These are phyloP conservation scores for Penicillium salamii DNA, from an alignment of 495 filamentous ascomycete genomes.

Conservation along the genomic window DNA sequence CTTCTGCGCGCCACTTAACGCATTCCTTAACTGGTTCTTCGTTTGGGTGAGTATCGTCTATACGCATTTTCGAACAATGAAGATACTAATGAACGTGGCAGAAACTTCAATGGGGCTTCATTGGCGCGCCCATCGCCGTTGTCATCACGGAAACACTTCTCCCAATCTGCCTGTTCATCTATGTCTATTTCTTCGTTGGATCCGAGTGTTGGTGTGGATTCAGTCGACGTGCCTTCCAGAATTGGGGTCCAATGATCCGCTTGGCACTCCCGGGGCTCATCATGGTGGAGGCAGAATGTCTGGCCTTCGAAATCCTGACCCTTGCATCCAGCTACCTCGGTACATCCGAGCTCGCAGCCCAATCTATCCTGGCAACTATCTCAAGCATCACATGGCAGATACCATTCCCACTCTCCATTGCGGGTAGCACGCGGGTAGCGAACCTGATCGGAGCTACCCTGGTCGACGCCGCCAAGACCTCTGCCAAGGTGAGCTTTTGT, in stretches of 20 bases:
- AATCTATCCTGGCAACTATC: slow-evolving; percentile 62
- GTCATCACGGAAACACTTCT: slow-evolving; percentile 79
- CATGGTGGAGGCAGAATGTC: slow-evolving; percentile 90
- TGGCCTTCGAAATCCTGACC: slow-evolving; percentile 80
- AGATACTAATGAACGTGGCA: slow-evolving; percentile 18
- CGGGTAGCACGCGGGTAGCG: slow-evolving; percentile 60
- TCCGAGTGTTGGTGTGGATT: slow-evolving; percentile 80
- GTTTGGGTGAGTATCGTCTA: slow-evolving; percentile 55
- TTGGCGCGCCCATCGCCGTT: slow-evolving; percentile 82
- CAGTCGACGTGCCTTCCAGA: slow-evolving; percentile 62
- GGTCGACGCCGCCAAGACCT: slow-evolving; percentile 65
- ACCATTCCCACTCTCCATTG: slow-evolving; percentile 63
- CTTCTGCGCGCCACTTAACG: slow-evolving; percentile 69
- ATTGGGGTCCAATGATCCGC: slow-evolving; percentile 85
- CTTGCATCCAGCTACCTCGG: slow-evolving; percentile 69
- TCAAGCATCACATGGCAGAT: slow-evolving; percentile 62
- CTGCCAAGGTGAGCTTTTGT: slow-evolving; percentile 66
- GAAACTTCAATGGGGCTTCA: slow-evolving; percentile 72
- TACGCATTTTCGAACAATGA: background rate
- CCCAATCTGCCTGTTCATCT: slow-evolving; percentile 69
- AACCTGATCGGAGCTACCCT: slow-evolving; percentile 69
- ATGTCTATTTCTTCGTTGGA: slow-evolving; percentile 57
- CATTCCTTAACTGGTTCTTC: slow-evolving; percentile 70
- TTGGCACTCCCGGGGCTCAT: slow-evolving; percentile 82
- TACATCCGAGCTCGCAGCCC: slow-evolving; percentile 65